These are phyloP conservation scores for Jatropha curcas DNA, from an alignment of 345 rosid genomes.

Conservation along the genomic window DNA sequence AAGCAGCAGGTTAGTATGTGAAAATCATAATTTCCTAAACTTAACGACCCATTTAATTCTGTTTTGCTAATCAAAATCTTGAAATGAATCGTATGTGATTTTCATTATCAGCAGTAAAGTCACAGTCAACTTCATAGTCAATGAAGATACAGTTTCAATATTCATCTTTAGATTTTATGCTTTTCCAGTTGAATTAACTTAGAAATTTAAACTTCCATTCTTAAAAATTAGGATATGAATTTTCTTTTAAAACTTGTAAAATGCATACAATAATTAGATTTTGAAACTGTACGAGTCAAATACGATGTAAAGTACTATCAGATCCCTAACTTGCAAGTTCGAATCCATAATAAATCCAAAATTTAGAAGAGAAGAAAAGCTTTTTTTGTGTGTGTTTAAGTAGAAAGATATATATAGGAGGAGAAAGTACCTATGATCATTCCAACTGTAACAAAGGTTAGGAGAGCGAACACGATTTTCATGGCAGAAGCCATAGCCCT, in stretches of 20 bases:
- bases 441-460: constrained; percentile 84
- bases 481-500: constrained; percentile 58
- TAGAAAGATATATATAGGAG: neutral
- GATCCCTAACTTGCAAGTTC: neutral
- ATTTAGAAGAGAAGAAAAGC: neutral
- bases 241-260: neutral
- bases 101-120: neutral
- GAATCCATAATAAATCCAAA: neutral
- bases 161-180: neutral
- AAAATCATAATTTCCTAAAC: neutral
- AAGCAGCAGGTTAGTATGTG: neutral
- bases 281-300: neutral
- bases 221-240: neutral
- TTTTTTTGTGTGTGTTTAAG: too few species aligned
- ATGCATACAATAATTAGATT: neutral
- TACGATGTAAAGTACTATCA: neutral
- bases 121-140: neutral
- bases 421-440: constrained; percentile 73
- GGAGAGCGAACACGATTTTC: constrained; percentile 74
- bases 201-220: too few species aligned
- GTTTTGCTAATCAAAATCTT: neutral
- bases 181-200: too few species aligned
- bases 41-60: neutral
- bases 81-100: too few species aligned
- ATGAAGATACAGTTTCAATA: neutral